Evolutionary conservation across 352 stramenopile genomes (phyloP).

Genomic region (Globisporangium solare): DNA sequence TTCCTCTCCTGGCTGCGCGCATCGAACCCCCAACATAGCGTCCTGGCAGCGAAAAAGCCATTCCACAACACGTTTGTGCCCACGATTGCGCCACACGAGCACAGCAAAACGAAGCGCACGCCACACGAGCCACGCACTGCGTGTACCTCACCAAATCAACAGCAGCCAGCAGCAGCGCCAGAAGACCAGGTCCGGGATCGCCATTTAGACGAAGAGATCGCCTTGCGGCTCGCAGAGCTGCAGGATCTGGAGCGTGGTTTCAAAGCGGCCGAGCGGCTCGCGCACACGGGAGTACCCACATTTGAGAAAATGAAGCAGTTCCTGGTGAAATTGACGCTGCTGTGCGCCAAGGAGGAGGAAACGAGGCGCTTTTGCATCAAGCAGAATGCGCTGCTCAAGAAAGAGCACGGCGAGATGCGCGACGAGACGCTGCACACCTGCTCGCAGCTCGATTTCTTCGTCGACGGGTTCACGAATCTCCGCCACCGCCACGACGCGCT

Average conservation of each 20-base stretch:
- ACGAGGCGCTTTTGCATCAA: constrained; percentile 46
- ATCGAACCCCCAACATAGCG: constrained; percentile 17
- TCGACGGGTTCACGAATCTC: constrained; percentile 69
- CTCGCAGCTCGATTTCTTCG: constrained; percentile 71
- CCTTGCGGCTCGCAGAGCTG: constrained; percentile 31
- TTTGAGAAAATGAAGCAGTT: constrained; percentile 81
- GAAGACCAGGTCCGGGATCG: constrained; percentile 39
- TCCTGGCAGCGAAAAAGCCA: constrained; percentile 25
- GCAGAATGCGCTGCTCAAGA: constrained; percentile 37
- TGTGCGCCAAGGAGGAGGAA: constrained; percentile 60
- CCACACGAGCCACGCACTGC: background rate
- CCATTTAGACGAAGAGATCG: constrained; percentile 56
- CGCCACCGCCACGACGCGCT: constrained; percentile 58
- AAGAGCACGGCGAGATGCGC: constrained; percentile 55
- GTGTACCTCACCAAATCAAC: background rate
- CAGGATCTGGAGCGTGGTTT: constrained; percentile 46
- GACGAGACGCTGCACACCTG: constrained; percentile 57
- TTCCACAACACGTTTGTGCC: constrained; percentile 73
- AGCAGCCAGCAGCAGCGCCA: constrained; percentile 12
- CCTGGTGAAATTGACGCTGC: constrained; percentile 47
- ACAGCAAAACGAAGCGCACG: background rate
- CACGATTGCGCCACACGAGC: constrained; percentile 22
- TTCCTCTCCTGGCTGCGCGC: constrained; percentile 66
- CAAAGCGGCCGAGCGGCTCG: constrained; percentile 49
- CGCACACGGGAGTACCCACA: constrained; percentile 49